Conservation (phyloP, 2,329 filamentous ascomycete genomes). For the Chrysosphaeria jannelii region DNA sequence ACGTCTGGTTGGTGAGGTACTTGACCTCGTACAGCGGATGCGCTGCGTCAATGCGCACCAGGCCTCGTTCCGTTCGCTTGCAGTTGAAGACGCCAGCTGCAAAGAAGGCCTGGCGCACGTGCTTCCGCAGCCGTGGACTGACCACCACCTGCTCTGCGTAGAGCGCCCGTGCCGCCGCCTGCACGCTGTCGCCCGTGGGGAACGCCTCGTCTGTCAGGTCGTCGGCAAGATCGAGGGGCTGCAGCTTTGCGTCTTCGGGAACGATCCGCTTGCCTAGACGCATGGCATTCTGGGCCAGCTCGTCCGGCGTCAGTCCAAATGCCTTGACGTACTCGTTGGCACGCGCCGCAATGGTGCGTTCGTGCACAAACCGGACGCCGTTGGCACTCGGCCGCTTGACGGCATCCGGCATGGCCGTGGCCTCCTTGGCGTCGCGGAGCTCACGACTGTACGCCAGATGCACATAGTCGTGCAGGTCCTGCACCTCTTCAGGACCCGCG, state of each 20-base stretch:
- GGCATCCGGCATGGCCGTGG: conserved; percentile 8
- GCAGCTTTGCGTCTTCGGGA: conserved; percentile 54
- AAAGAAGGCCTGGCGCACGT: conserved; percentile 61
- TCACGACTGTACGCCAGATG: conserved; percentile 77
- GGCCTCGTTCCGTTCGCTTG: conserved; percentile 71
- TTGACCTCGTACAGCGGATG: conserved; percentile 97
- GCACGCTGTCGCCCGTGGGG: conserved; percentile 40
- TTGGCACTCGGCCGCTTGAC: conserved; percentile 60
- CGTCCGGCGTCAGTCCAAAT: conserved; percentile 71
- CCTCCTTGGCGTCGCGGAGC: conserved; percentile 44
- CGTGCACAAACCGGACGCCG: conserved; percentile 32
- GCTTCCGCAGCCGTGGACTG: conserved; percentile 69
- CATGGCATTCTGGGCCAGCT: conserved; percentile 62
- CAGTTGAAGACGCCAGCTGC: conserved; percentile 62
- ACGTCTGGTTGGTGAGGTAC: conserved; percentile 71
- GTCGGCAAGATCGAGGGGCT: conserved; percentile 70
- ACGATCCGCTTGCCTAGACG: conserved; percentile 50
- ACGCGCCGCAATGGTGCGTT: conserved; percentile 53
- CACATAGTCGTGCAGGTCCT: conserved; percentile 86
- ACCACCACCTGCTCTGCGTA: conserved; percentile 73
- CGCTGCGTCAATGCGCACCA: conserved; percentile 77
- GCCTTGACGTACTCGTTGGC: conserved; percentile 62
- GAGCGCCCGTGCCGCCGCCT: conserved; percentile 57
- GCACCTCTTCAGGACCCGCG: conserved; percentile 73
- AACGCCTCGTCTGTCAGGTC: conserved; percentile 43